Percentiles rank a stretch among this genome's conserved stretches.
Conservation (phyloP, 148 eudicot genomes). For the Rhododendron ovatum region DNA sequence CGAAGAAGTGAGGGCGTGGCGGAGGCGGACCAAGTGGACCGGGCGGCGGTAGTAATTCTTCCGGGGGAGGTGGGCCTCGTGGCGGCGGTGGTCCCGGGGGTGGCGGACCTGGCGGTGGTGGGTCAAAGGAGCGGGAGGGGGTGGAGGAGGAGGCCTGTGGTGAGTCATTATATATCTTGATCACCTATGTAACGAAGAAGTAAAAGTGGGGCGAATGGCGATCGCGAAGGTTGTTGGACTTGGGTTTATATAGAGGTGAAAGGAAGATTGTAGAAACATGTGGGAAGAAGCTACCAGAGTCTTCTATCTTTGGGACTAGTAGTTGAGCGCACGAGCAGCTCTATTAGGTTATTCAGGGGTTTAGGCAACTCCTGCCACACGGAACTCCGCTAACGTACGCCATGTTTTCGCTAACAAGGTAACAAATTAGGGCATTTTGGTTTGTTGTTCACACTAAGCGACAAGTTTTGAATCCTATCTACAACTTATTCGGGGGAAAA, state of each 20-base stretch:
- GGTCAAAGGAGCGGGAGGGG: conserved; percentile 1
- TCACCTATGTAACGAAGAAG: background rate
- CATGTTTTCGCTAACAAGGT: too few species aligned
- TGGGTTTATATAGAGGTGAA: background rate
- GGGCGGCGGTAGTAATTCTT: background rate
- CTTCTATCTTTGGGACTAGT: background rate
- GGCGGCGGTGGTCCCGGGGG: conserved; percentile 7
- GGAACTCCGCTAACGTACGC: too few species aligned
- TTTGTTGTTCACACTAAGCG: too few species aligned
- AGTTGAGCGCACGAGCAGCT: background rate
- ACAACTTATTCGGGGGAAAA: too few species aligned
- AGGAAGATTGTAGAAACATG: background rate
- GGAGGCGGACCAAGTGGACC: conserved; percentile 2
- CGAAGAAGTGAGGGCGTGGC: background rate
- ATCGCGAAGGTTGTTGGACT: background rate
- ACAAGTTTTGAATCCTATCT: too few species aligned
- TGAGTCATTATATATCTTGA: background rate
- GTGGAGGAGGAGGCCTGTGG: conserved; percentile 12
- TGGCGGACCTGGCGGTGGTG: conserved; percentile 6
- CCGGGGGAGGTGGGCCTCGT: conserved; percentile 8
- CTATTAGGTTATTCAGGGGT: background rate
- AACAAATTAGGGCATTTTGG: too few species aligned
- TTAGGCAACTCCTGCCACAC: too few species aligned
- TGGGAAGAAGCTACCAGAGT: background rate
- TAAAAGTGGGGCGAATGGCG: background rate